Evolutionary conservation across 1,284 basidiomycete genomes (phyloP), one percentile per base, ranked within the genome.

Genomic region (Uromyces viciae-fabae): DNA sequence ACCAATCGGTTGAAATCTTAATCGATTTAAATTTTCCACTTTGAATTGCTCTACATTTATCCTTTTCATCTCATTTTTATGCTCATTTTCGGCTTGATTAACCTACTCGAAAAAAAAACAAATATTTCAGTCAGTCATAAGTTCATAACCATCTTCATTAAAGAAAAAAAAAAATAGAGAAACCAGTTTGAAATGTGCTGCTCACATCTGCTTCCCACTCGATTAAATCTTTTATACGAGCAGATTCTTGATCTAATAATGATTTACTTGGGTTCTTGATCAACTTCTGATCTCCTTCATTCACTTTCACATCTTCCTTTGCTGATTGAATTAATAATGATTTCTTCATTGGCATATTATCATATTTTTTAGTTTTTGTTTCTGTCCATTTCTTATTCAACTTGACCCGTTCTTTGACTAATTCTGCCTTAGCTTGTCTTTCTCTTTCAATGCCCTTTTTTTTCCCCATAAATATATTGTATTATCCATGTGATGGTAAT

Each of bases 131-230:
- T 9, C n/a, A 60, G 28, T 31, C 11, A 31, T 11, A 17, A 66
- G 25, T 25, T 38, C 38, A 19, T n/a, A 75, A 60, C 19, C 38
- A 9, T 19, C 58, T 31, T 38, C 19, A 60, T 60, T 22, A 56
- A 15, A 3, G 7, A 36, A 73, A 36, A 56, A 1, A 25, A 58
- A 19, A 52, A 75, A 38, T 33, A 25, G 40, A 4, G 42, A 28
- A 38, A 49, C 22, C 11, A 49, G 31, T 52, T 36, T 52, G 25
- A 33, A 52, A 31, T 40, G 72, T 11, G 36, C 9, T 33, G n/a
- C 79, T 74, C 25, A 81, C 79, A 62, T 66, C 58, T n/a, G 71
- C 46, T 69, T 81, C 72, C 79, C 79, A 81, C 46, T 81, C 72
- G 5, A 14, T 19, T 49, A 81, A 68, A 22, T 60, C 60, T 52